A percentile compares a stretch with the other conserved stretches of the same genome.
Evolutionary conservation across 208 protist species (phyloP).

Genomic region (Wallacemonas rigidus): DNA sequence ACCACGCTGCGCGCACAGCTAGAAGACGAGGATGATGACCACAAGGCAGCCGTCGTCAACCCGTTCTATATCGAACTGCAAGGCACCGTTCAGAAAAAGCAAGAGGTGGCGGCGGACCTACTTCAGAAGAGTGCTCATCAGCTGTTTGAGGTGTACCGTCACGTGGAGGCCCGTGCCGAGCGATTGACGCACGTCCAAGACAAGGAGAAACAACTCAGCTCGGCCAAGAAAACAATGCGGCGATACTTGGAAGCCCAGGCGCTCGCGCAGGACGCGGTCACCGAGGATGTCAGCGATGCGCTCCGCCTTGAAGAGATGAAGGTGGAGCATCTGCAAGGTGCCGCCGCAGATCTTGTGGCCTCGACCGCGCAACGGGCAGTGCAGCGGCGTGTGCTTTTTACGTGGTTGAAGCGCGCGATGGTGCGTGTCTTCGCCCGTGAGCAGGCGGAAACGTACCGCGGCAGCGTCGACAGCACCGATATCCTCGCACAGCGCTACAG

Average conservation of each 20-base stretch:
- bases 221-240: constrained; percentile 50
- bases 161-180: constrained; percentile 32
- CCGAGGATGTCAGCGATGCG: constrained; percentile 21
- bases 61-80: constrained; percentile 30
- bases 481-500: constrained; percentile 9
- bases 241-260: constrained; percentile 61
- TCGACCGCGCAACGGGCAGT: neutral
- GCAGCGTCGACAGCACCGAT: neutral
- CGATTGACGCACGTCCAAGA: constrained; percentile 29
- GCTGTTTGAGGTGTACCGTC: constrained; percentile 28
- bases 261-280: constrained; percentile 25
- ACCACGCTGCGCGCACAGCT: constrained; percentile 30
- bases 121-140: constrained; percentile 34
- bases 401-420: constrained; percentile 36
- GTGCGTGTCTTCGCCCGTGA: constrained; percentile 14
- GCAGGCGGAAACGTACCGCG: neutral
- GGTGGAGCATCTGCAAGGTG: constrained; percentile 29
- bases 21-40: constrained; percentile 12
- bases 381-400: constrained; percentile 14
- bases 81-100: constrained; percentile 32
- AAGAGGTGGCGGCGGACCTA: constrained; percentile 43
- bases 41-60: neutral
- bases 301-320: constrained; percentile 27
- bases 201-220: constrained; percentile 38
- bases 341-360: neutral